Evolutionary conservation across 495 filamentous ascomycete species (phyloP).

Genomic region (Neurospora sp.): DNA sequence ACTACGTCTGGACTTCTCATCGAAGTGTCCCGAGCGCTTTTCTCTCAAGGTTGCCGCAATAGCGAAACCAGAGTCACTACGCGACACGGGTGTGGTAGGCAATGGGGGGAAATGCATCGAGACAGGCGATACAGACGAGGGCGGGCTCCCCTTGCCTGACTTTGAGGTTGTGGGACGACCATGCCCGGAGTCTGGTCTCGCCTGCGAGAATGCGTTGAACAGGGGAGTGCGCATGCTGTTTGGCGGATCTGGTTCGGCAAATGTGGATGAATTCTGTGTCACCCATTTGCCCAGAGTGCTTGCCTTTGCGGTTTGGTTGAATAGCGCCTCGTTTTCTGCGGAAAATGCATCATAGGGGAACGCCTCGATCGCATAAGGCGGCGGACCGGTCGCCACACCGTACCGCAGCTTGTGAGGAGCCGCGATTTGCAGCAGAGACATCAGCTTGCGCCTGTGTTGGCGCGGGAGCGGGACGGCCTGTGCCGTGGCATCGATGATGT

Average conservation of each 20-base stretch:
- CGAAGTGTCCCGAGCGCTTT: constrained; percentile 92
- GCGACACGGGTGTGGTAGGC: constrained; percentile 64
- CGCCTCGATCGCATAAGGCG: constrained; percentile 82
- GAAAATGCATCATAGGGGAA: constrained; percentile 84
- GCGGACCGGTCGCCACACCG: constrained; percentile 80
- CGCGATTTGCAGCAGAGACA: constrained; percentile 77
- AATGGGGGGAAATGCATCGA: constrained; percentile 69
- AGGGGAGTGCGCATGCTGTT: constrained; percentile 39
- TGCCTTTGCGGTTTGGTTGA: constrained; percentile 55
- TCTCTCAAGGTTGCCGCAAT: constrained; percentile 76
- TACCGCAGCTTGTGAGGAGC: constrained; percentile 83
- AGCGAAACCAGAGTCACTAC: constrained; percentile 82
- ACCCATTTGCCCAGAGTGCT: constrained; percentile 75
- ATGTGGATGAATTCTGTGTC: constrained; percentile 76
- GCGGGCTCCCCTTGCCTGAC: constrained; percentile 65
- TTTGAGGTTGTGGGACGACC: constrained; percentile 78
- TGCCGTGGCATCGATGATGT: constrained; percentile 72
- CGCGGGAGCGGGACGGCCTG: constrained; percentile 67
- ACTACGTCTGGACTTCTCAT: constrained; percentile 71
- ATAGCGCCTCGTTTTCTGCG: constrained; percentile 73
- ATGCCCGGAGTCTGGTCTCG: constrained; percentile 52
- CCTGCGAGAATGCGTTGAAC: constrained; percentile 85
- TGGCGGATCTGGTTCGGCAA: constrained; percentile 55
- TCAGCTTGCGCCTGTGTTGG: constrained; percentile 81
- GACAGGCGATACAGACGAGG: constrained; percentile 75